Percentiles rank a stretch among this genome's conserved stretches.
Evolutionary conservation across 2,329 filamentous ascomycete genomes (phyloP).

Genomic region (Penicillium sp.): DNA sequence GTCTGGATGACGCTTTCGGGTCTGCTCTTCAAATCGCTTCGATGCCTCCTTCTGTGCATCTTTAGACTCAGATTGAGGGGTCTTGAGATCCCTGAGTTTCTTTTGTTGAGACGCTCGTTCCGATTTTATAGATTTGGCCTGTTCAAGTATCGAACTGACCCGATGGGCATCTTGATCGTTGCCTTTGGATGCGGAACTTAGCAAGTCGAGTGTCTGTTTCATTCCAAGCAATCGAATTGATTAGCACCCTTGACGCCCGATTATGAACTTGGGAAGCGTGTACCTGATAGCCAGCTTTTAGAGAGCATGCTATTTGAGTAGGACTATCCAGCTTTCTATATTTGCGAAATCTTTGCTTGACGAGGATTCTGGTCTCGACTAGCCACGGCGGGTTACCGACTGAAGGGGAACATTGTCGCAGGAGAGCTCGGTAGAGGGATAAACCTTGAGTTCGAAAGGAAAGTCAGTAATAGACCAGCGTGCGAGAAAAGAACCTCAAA

Average conservation of each 20-base stretch:
- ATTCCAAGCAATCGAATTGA: neutral
- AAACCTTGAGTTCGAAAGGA: constrained; percentile 35
- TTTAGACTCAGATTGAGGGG: constrained; percentile 28
- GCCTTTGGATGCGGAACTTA: constrained; percentile 38
- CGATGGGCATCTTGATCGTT: constrained; percentile 28
- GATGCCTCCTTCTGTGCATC: constrained; percentile 30
- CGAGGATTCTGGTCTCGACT: constrained; percentile 30
- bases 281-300: constrained; percentile 50
- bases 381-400: constrained; percentile 27
- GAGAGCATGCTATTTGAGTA: constrained; percentile 41
- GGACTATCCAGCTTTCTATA: constrained; percentile 46
- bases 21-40: constrained; percentile 31
- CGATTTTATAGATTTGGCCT: constrained; percentile 27
- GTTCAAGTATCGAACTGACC: constrained; percentile 32
- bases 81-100: constrained; percentile 15
- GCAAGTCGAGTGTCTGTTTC: constrained; percentile 42
- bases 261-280: neutral
- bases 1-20: constrained; percentile 38
- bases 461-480: neutral
- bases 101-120: constrained; percentile 26
- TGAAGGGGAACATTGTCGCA: constrained; percentile 45
- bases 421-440: constrained; percentile 51
- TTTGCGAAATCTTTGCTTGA: constrained; percentile 43
- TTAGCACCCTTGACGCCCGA: constrained; percentile 11
- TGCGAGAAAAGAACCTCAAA: neutral